Evolutionary conservation across 2,329 filamentous ascomycete species (phyloP), one percentile per base, ranked within the genome.

Genomic region (Talaromyces sp.): DNA sequence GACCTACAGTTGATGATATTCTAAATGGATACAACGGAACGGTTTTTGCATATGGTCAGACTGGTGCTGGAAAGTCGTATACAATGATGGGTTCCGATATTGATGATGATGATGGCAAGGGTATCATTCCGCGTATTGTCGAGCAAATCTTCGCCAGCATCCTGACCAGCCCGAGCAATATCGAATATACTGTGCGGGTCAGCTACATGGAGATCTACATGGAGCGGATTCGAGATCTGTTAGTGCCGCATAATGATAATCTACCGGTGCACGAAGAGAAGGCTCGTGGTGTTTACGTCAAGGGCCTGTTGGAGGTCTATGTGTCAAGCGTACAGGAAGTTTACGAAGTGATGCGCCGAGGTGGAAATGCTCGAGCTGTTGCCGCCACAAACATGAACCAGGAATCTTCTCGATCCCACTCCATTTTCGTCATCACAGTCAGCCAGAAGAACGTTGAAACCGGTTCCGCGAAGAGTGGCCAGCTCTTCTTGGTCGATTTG

Each of bases 121-220:
- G 94, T 81, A 92, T 99, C 58, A 97, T 97, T 65, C 94, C 94
- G 46, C 88, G 94, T 67, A 97, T 97, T 64, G 88, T 97, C 63
- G 91, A 97, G 76, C 93, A 97, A 77, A 97, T 97, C 71, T 97
- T 97, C 72, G 87, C 89, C 65, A 96, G 90, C 76, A 97, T 97
- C 73, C 82, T 97, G 76, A 86, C 89, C 19, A 96, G 91, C 65
- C 90, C 93, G 39, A 87, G 87, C 66, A 96, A 90, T 63, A 97
- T 97, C 72, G 94, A 97, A 76, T 97, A 97, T 75, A 97, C 92
- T n/a, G 93, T 99, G 48, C 86, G 92, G 51, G 93, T 97, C 69
- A 96, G 91, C 75, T 97, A 97, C 76, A 97, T 99, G 92, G 94
- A 99, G 76, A 97, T 99, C 61, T 99, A 99, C 80, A 99, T 97